phyloP scores from a whole-genome alignment of 2,329 filamentous ascomycete genomes.

The Xylariaceae sp. region DNA sequence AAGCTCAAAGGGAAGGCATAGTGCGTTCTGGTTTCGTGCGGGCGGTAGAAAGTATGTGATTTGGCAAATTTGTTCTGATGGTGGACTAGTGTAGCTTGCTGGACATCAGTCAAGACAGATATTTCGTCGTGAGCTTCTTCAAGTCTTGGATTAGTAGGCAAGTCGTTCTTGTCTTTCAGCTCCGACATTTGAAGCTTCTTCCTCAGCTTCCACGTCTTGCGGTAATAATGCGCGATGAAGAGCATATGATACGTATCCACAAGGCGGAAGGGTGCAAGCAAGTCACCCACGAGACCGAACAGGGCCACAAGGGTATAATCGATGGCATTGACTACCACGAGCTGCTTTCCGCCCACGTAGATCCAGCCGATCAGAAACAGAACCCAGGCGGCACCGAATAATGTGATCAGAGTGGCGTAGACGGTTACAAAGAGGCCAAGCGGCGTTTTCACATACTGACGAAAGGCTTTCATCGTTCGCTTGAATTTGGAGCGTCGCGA shows the following conservation, averaged over 20 bases:
- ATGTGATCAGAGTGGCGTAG: slow-evolving; percentile 77
- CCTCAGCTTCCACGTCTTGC: slow-evolving; percentile 62
- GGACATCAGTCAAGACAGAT: slow-evolving; percentile 61
- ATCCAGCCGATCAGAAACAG: slow-evolving; percentile 91
- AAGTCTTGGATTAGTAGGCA: slow-evolving; percentile 48
- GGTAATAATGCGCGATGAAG: slow-evolving; percentile 71
- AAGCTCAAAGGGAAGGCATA: slow-evolving; percentile 73
- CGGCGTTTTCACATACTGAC: slow-evolving; percentile 72
- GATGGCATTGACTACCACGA: slow-evolving; percentile 68
- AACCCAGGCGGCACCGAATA: slow-evolving; percentile 85
- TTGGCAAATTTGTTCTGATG: slow-evolving; percentile 79
- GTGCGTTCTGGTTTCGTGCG: slow-evolving; percentile 81
- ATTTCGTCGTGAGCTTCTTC: slow-evolving; percentile 46
- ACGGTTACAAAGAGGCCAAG: slow-evolving; percentile 81
- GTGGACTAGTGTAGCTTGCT: slow-evolving; percentile 69
- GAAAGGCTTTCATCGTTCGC: slow-evolving; percentile 74
- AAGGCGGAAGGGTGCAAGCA: slow-evolving; percentile 69
- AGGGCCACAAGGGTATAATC: slow-evolving; percentile 69
- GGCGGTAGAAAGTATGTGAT: slow-evolving; percentile 86
- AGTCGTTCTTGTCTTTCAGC: slow-evolving; percentile 66
- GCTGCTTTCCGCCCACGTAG: slow-evolving; percentile 70
- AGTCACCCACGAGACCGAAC: slow-evolving; percentile 69
- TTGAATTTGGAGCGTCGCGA: slow-evolving; percentile 78
- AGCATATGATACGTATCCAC: slow-evolving; percentile 88
- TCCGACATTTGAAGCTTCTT: slow-evolving; percentile 60